Evolutionary conservation across 129 eudicot species (phyloP), one percentile per base, ranked within the genome.

Genomic region (Arctium lappa): DNA sequence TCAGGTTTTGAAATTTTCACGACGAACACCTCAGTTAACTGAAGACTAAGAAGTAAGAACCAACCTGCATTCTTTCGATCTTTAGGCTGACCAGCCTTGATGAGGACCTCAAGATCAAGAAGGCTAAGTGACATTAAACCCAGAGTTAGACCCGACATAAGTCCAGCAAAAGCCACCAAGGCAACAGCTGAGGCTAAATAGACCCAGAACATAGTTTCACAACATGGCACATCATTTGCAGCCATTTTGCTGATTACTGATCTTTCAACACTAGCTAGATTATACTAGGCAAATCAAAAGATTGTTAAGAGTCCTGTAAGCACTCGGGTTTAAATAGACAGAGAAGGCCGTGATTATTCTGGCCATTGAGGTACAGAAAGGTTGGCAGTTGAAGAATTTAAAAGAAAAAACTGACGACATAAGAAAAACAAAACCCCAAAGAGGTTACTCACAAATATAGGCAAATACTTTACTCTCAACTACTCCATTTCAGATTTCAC

Each of bases 111-210:
- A 10, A 93, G 97, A 37, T 93, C 97, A 72, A 93, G 92, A 62
- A 93, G 88, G 70, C 94, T 91, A 60, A 93, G 94, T 0, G 97
- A 93, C 97, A 91, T 93, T 33, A 93, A 91, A 65, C 97, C 97
- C 12, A 89, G 86, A 18, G 95, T 89, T 42, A 91, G 85, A 56
- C 97, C 96, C 16, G 97, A 93, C 96, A 93, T 93, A 74, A 93
- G 90, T 0, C 97, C 96, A 85, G 96, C 96, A 76, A 93, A 89
- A 46, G 85, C 82, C 42, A 93, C 96, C 8, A 93, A 88, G 34
- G 81, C 86, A 60, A 88, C 87, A 42, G 89, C 79, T 31, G 88
- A 86, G 12, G 89, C 73, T 53, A 93, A 74, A 77, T 93, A 91
- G 4, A 91, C 91, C 97, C 97, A 93, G 39, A 93, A 93, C 95